Conservation (phyloP, 2,329 filamentous ascomycete genomes). For the Teratosphaeria epicoccoides region DNA sequence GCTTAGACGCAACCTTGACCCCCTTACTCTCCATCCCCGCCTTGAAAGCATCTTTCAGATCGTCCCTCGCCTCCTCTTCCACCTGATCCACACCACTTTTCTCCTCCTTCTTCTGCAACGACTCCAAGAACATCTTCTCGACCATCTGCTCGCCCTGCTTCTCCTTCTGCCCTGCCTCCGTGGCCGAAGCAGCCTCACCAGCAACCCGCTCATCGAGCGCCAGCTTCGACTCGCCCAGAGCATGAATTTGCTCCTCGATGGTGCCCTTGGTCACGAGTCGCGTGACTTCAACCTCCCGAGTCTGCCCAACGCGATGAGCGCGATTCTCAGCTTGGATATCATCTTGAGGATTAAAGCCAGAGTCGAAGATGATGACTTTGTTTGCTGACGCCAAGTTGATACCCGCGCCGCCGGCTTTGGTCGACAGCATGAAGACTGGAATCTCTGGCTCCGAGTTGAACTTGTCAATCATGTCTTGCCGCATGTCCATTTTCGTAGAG, state of each 20-base stretch:
- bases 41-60: constrained; percentile 34
- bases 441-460: constrained; percentile 70
- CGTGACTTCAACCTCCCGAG: constrained; percentile 78
- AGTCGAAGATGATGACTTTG: constrained; percentile 96
- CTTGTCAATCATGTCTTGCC: constrained; percentile 78
- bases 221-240: constrained; percentile 84
- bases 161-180: constrained; percentile 26
- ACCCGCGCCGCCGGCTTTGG: constrained; percentile 88
- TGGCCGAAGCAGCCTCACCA: constrained; percentile 40
- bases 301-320: constrained; percentile 89
- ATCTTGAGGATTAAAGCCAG: constrained; percentile 94
- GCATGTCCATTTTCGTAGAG: constrained; percentile 65
- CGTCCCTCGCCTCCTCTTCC: constrained; percentile 10
- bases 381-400: constrained; percentile 94
- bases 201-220: constrained; percentile 69
- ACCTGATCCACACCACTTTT: constrained; percentile 1
- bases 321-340: constrained; percentile 98
- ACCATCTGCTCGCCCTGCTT: constrained; percentile 29
- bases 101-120: constrained; percentile 10
- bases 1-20: constrained; percentile 26
- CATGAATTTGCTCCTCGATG: constrained; percentile 88
- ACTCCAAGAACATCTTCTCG: constrained; percentile 29
- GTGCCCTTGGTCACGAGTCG: constrained; percentile 70
- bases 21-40: constrained; percentile 32
- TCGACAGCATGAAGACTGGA: constrained; percentile 84